phyloP scores from a whole-genome alignment of 1,139 yeast species.

The Sugiyamaella castrensis region DNA sequence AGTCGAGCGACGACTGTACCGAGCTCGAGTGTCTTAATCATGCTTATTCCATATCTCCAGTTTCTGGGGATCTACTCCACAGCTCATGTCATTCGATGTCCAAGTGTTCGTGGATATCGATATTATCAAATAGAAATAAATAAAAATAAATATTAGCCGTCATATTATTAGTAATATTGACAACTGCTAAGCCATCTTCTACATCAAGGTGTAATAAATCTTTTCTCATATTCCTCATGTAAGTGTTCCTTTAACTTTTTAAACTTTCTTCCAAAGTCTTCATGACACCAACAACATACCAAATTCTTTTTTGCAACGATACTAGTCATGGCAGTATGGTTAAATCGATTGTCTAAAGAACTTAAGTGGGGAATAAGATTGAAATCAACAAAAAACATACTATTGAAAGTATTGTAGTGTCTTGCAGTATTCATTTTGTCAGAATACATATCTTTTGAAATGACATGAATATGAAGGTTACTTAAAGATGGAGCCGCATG shows the following conservation, averaged over 20 bases:
- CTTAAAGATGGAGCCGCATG: constrained; percentile 69
- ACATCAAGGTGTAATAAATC: not conserved
- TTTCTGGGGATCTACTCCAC: too few relatives aligned
- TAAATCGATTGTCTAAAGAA: constrained; percentile 10
- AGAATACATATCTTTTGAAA: constrained; percentile 62
- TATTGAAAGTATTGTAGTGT: constrained; percentile 71
- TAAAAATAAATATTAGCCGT: too few relatives aligned
- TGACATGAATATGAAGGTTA: constrained; percentile 70
- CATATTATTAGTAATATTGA: too few relatives aligned
- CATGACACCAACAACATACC: constrained; percentile 50
- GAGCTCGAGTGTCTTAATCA: too few relatives aligned
- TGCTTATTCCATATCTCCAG: too few relatives aligned
- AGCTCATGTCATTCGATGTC: too few relatives aligned
- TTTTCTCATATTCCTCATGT: constrained; percentile 40
- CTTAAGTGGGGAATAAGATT: constrained; percentile 31
- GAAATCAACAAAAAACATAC: constrained; percentile 60
- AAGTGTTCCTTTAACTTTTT: constrained; percentile 50
- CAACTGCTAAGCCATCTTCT: too few relatives aligned
- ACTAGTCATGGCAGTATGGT: constrained; percentile 25
- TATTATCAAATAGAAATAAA: too few relatives aligned
- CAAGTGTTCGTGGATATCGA: too few relatives aligned
- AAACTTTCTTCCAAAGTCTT: constrained; percentile 48
- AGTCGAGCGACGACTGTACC: too few relatives aligned
- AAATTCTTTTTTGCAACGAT: constrained; percentile 43
- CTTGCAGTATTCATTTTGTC: constrained; percentile 53